These are phyloP conservation scores for Pythium vanterpoolii DNA, from an alignment of 352 stramenopile genomes.

Conservation along the genomic window DNA sequence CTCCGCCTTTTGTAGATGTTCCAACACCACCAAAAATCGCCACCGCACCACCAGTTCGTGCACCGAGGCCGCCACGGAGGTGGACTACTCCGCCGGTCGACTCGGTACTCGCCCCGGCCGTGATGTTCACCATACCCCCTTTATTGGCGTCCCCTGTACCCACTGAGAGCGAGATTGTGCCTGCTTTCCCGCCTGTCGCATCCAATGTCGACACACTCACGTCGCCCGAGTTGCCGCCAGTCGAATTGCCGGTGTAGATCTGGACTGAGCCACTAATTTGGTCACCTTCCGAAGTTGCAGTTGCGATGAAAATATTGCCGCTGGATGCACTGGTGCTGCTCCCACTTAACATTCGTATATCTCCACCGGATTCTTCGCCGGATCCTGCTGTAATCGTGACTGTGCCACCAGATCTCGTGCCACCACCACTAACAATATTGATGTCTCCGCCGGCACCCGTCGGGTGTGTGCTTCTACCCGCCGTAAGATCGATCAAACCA, in stretches of 20 bases:
- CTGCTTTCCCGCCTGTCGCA: conserved; percentile 11
- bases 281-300: conserved; percentile 4
- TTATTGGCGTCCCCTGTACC: conserved; percentile 15
- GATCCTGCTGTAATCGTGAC: conserved; percentile 14
- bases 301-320: conserved; percentile 12
- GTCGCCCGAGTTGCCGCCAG: conserved; percentile 15
- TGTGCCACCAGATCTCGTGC: conserved; percentile 1
- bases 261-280: conserved; percentile 12
- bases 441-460: conserved; percentile 19
- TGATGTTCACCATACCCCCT: conserved; percentile 28
- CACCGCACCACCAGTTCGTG: conserved; percentile 28
- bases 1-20: conserved; percentile 17
- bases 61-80: conserved; percentile 17
- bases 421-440: background rate
- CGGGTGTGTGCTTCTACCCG: conserved; percentile 20
- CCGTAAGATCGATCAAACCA: conserved; percentile 21
- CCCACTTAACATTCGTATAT: background rate
- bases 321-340: conserved; percentile 12
- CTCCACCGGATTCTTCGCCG: background rate
- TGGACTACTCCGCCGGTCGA: conserved; percentile 12
- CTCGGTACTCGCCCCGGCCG: conserved; percentile 23
- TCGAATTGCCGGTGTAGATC: conserved; percentile 13
- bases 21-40: conserved; percentile 30
- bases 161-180: conserved; percentile 19
- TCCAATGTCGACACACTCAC: conserved; percentile 26